Evolutionary conservation across 345 rosid species (phyloP).

Genomic region (Draba incana): DNA sequence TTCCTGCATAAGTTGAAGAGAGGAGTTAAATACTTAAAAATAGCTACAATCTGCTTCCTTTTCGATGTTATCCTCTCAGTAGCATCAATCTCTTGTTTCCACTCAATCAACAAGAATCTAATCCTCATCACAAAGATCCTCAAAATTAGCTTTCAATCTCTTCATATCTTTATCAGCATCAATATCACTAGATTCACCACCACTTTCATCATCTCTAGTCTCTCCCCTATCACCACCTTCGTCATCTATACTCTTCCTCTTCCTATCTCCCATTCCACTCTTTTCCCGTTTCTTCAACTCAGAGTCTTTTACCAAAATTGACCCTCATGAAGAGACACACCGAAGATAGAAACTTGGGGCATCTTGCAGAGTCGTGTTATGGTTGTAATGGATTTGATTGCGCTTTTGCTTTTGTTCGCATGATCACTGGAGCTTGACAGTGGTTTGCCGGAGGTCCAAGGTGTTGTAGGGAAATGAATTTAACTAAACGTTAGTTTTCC

Average conservation of each 20-base stretch:
- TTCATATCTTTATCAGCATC: slow-evolving; percentile 87
- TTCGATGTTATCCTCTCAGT: slow-evolving; percentile 89
- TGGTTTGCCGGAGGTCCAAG: too few species aligned
- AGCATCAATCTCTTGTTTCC: slow-evolving; percentile 92
- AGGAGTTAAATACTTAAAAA: slow-evolving; percentile 84
- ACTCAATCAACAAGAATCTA: slow-evolving; percentile 88
- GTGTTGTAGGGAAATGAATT: too few species aligned
- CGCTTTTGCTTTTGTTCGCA: too few species aligned
- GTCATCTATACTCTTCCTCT: slow-evolving; percentile 82
- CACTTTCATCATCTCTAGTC: slow-evolving; percentile 74
- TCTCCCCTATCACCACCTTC: slow-evolving; percentile 74
- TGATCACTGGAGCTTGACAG: too few species aligned
- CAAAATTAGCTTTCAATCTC: slow-evolving; percentile 84
- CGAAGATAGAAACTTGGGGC: too few species aligned
- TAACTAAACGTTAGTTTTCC: too few species aligned
- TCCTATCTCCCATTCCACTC: slow-evolving; percentile 75
- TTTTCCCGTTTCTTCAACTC: slow-evolving; percentile 96
- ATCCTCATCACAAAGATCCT: slow-evolving; percentile 89
- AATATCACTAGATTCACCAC: slow-evolving; percentile 89
- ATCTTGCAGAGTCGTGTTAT: too few species aligned
- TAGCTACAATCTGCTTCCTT: slow-evolving; percentile 91
- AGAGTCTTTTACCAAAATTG: too few species aligned
- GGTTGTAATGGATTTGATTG: too few species aligned
- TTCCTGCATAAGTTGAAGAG: slow-evolving; percentile 97
- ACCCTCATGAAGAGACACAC: too few species aligned